Percentiles rank a stretch among this genome's conserved stretches.
These are phyloP conservation scores for Boletus vinaceobasis DNA, from an alignment of 768 basidiomycete genomes.

Conservation along the genomic window DNA sequence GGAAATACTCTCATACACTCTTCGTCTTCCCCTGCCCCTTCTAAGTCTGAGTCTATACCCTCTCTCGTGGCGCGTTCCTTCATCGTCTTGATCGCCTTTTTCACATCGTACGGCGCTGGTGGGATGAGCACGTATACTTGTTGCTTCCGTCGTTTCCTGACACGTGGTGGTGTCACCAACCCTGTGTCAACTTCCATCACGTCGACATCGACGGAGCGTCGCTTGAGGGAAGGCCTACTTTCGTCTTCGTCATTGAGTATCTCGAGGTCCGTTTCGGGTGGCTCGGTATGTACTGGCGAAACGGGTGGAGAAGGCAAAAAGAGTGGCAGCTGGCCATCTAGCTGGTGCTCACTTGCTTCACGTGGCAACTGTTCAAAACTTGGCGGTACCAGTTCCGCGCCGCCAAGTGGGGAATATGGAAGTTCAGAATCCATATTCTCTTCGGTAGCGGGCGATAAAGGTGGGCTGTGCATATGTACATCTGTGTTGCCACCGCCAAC, in stretches of 20 bases:
- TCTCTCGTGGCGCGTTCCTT: constrained; percentile 12
- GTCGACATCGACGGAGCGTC: constrained; percentile 12
- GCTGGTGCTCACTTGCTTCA: constrained; percentile 8
- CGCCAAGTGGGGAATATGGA: constrained; percentile 2
- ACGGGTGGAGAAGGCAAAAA: constrained; percentile 47
- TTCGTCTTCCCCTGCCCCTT: constrained; percentile 21
- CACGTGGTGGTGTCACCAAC: not conserved
- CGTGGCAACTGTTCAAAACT: constrained; percentile 7
- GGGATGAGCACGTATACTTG: constrained; percentile 31
- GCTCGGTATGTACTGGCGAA: constrained; percentile 27
- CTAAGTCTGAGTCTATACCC: constrained; percentile 18
- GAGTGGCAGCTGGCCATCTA: constrained; percentile 36
- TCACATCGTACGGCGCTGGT: constrained; percentile 21
- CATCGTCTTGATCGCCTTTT: constrained; percentile 15
- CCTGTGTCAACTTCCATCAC: constrained; percentile 6
- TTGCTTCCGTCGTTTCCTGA: constrained; percentile 24
- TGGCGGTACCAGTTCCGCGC: not conserved
- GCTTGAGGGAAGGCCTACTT: constrained; percentile 19
- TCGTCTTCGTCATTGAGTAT: constrained; percentile 6
- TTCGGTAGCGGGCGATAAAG: constrained; percentile 4
- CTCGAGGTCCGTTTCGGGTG: constrained; percentile 22
- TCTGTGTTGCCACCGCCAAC: constrained; percentile 12
- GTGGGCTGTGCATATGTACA: constrained; percentile 22
- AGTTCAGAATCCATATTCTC: constrained; percentile 11
- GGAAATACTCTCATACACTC: constrained; percentile 31